A percentile compares a stretch with the other conserved stretches of the same genome.
phyloP scores from a whole-genome alignment of 225 moss, liverwort and hornwort species.

The Marchantia paleacea region DNA sequence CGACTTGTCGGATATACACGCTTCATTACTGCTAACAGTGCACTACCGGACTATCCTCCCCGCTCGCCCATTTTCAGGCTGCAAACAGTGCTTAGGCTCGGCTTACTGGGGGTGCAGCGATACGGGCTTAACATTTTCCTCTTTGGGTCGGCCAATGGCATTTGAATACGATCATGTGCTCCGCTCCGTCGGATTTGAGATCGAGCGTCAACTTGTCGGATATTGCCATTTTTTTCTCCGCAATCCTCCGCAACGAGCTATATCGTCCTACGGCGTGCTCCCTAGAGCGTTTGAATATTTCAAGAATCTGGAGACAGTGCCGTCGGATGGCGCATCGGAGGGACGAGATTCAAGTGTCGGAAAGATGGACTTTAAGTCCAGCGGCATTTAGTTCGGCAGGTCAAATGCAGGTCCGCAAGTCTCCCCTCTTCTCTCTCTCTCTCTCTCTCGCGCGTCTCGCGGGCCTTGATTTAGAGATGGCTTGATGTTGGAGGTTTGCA shows the following conservation, averaged over 20 bases:
- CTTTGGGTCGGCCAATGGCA: not conserved
- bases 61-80: not conserved
- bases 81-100: too few species aligned
- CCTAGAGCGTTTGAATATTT: not conserved
- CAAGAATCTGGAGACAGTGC: not conserved
- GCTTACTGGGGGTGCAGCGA: not conserved
- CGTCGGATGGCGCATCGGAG: not conserved
- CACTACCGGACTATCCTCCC: not conserved
- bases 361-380: not conserved
- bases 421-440: not conserved
- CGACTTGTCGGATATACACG: not conserved
- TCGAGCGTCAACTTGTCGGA: not conserved
- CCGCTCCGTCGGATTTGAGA: not conserved
- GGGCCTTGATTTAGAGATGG: not conserved
- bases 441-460: not conserved
- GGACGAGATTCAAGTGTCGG: not conserved
- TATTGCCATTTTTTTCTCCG: not conserved
- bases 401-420: not conserved
- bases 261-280: not conserved
- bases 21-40: not conserved
- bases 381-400: not conserved
- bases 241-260: not conserved
- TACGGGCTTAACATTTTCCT: not conserved
- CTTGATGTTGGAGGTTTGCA: not conserved
- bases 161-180: not conserved